A percentile compares a stretch with the other conserved stretches of the same genome.
Conservation (phyloP, 768 basidiomycete genomes). For the Neoboletus subvelutipes region DNA sequence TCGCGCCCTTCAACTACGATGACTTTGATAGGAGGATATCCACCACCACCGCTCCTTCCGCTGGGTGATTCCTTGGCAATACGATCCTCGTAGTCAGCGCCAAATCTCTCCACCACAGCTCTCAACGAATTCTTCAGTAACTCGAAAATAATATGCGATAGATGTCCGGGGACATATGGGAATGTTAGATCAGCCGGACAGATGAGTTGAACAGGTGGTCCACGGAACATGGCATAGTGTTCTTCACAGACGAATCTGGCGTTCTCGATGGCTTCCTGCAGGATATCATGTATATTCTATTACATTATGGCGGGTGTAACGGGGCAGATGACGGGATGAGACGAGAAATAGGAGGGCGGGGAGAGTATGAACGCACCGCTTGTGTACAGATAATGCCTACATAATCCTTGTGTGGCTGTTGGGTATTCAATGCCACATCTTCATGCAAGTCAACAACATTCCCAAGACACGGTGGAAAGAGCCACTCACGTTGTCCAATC, state of each 20-base stretch:
- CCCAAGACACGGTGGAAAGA: neutral
- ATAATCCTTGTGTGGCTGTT: constrained; percentile 85
- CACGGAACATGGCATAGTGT: constrained; percentile 93
- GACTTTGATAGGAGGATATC: constrained; percentile 30
- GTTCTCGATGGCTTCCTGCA: constrained; percentile 98
- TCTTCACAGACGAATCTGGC: constrained; percentile 94
- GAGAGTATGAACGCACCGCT: constrained; percentile 52
- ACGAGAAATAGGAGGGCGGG: neutral
- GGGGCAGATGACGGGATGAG: neutral
- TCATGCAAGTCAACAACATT: constrained; percentile 3
- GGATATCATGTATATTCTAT: constrained; percentile 92
- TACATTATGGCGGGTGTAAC: neutral
- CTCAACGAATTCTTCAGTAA: constrained; percentile 96
- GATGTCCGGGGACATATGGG: constrained; percentile 93
- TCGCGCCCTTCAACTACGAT: constrained; percentile 95
- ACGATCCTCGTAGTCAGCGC: constrained; percentile 69
- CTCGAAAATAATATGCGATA: constrained; percentile 97
- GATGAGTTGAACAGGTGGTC: constrained; percentile 94
- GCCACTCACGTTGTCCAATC: constrained; percentile 85
- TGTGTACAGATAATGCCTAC: constrained; percentile 98
- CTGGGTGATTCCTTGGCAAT: constrained; percentile 6
- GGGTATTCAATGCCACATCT: constrained; percentile 95
- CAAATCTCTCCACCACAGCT: constrained; percentile 92
- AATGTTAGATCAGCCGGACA: constrained; percentile 86
- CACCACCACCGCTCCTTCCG: neutral